A percentile compares a stretch with the other conserved stretches of the same genome.
Evolutionary conservation across 1,139 yeast species (phyloP).

Genomic region (Keqinozyma sinolaborantium): DNA sequence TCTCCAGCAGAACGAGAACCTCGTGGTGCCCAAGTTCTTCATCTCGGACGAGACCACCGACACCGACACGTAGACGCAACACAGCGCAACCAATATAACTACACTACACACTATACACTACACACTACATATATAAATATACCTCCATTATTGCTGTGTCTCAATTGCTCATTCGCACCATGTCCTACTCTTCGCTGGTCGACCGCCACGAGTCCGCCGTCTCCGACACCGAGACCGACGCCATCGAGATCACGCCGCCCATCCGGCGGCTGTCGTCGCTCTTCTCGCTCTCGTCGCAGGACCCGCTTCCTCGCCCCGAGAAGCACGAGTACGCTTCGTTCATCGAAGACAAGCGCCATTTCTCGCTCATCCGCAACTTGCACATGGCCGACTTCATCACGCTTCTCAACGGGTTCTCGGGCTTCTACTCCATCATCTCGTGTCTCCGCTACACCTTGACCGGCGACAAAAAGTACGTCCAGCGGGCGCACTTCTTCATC

Average conservation of each 20-base stretch:
- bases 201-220: not conserved
- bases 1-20: slow-evolving; percentile 12
- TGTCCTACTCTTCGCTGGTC: not conserved
- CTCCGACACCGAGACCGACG: not conserved
- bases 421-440: slow-evolving; percentile 85
- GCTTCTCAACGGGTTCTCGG: slow-evolving; percentile 82
- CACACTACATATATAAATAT: no score
- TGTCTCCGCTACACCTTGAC: slow-evolving; percentile 79
- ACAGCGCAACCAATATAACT: not conserved
- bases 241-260: not conserved
- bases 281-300: slow-evolving; percentile 37
- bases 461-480: slow-evolving; percentile 64
- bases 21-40: slow-evolving; percentile 12
- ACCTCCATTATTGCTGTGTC: no score
- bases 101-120: no score
- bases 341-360: slow-evolving; percentile 75
- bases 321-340: slow-evolving; percentile 74
- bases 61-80: not conserved
- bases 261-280: slow-evolving; percentile 44
- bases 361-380: slow-evolving; percentile 70
- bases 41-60: slow-evolving; percentile 12
- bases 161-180: no score
- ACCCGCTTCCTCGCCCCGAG: slow-evolving; percentile 56
- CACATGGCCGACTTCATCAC: slow-evolving; percentile 97
- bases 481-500: slow-evolving; percentile 86